Evolutionary conservation across 2,329 filamentous ascomycete species (phyloP).

Genomic region (Talaromyces sp.): DNA sequence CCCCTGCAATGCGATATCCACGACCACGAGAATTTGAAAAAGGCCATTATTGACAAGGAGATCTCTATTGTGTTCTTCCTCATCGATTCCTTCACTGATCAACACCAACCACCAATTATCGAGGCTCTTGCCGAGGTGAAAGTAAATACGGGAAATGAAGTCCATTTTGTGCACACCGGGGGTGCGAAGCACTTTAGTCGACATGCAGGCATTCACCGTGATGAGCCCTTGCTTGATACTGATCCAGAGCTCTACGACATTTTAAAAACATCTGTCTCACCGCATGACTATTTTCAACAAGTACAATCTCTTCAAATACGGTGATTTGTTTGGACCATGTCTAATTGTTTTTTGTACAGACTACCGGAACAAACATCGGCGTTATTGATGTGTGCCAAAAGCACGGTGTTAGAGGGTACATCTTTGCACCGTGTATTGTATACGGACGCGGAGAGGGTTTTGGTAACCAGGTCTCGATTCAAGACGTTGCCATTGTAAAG

Average conservation of each 20-base stretch:
- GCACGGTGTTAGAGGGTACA: conserved; percentile 45
- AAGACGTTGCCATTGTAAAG: conserved; percentile 46
- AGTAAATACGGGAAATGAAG: conserved; percentile 34
- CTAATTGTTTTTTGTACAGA: conserved; percentile 23
- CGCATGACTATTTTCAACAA: conserved; percentile 14
- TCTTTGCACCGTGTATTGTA: conserved; percentile 54
- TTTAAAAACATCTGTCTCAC: conserved; percentile 34
- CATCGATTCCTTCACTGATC: conserved; percentile 35
- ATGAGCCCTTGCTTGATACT: conserved; percentile 40
- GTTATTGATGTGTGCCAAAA: conserved; percentile 43
- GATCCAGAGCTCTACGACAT: conserved; percentile 42
- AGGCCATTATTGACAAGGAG: conserved; percentile 36
- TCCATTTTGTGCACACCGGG: conserved; percentile 50
- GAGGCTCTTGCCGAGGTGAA: conserved; percentile 44
- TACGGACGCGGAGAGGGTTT: conserved; percentile 50
- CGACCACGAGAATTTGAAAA: conserved; percentile 31
- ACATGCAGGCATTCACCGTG: conserved; percentile 42
- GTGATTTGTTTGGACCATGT: background rate
- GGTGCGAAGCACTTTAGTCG: conserved; percentile 52
- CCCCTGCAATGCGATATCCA: conserved; percentile 39
- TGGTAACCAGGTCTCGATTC: conserved; percentile 49
- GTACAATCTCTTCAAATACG: background rate
- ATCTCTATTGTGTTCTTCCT: conserved; percentile 50
- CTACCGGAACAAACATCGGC: conserved; percentile 36
- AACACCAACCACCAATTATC: conserved; percentile 40